A percentile compares a stretch with the other conserved stretches of the same genome.
Conservation (phyloP, 352 stramenopile genomes). For the Globisporangium yorkense region DNA sequence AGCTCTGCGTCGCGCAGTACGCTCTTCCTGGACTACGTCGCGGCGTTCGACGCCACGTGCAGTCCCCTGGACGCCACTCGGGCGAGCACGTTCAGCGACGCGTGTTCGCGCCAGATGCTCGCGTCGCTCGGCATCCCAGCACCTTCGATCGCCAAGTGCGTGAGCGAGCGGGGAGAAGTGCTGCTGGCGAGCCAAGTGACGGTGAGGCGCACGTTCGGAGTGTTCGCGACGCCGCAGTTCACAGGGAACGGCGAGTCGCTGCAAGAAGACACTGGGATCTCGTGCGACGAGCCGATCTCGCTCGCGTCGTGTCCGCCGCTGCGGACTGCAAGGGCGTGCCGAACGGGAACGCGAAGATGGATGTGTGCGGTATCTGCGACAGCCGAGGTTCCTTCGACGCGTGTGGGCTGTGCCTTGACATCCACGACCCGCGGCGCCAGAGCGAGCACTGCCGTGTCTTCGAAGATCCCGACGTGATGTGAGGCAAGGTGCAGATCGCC, state of each 20-base stretch:
- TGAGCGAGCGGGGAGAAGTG: not conserved
- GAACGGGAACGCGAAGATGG: conserved; percentile 11
- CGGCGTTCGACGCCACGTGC: conserved; percentile 17
- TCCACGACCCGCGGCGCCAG: conserved; percentile 21
- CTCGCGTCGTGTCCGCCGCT: not conserved
- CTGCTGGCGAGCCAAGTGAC: conserved; percentile 10
- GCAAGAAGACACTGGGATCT: conserved; percentile 6
- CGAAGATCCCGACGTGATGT: conserved; percentile 24
- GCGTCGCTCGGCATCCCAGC: not conserved
- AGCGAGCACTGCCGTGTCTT: conserved; percentile 23
- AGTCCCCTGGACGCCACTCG: conserved; percentile 9
- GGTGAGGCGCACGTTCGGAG: conserved; percentile 12
- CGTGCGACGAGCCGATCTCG: conserved; percentile 4
- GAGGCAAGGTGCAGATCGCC: conserved; percentile 13
- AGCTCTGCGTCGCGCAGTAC: conserved; percentile 21
- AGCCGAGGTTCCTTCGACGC: conserved; percentile 30
- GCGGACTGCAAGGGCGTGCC: conserved; percentile 25
- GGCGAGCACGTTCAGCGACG: conserved; percentile 7
- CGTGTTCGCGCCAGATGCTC: not conserved
- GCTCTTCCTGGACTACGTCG: conserved; percentile 23
- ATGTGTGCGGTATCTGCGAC: conserved; percentile 25
- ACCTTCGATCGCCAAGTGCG: not conserved
- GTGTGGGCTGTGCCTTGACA: conserved; percentile 31
- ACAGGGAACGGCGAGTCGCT: conserved; percentile 22
- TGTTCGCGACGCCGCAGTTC: conserved; percentile 21